phyloP scores from a whole-genome alignment of 1,284 basidiomycete genomes.

The Anthracocystis panici-leucophaei region DNA sequence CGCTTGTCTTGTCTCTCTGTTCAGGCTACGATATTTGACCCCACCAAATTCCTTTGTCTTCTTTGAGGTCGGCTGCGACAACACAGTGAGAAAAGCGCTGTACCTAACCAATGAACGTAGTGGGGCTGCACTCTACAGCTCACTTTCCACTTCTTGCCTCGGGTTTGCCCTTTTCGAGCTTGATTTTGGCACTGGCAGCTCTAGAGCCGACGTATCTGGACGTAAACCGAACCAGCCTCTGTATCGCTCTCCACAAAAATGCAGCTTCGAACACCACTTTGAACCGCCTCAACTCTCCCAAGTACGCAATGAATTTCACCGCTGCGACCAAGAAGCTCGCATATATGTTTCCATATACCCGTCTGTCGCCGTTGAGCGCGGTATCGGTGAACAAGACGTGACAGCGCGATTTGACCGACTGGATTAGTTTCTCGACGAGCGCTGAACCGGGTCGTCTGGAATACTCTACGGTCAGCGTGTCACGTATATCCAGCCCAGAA shows the following conservation, averaged over 20 bases:
- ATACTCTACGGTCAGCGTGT: constrained; percentile 68
- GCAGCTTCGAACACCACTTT: constrained; percentile 15
- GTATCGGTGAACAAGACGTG: constrained; percentile 84
- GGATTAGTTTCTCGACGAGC: constrained; percentile 63
- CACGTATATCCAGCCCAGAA: constrained; percentile 58
- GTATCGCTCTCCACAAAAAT: constrained; percentile 26
- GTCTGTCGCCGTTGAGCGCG: constrained; percentile 76
- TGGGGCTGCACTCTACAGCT: constrained; percentile 28
- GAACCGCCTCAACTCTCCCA: constrained; percentile 75
- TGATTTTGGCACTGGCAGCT: constrained; percentile 18
- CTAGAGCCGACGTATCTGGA: constrained; percentile 32
- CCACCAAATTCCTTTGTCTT: neutral
- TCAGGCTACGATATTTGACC: constrained; percentile 2
- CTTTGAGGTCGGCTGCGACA: neutral
- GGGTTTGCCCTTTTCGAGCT: neutral
- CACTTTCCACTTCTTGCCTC: constrained; percentile 22
- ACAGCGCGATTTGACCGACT: constrained; percentile 51
- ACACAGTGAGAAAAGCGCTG: constrained; percentile 35
- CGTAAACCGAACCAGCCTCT: constrained; percentile 38
- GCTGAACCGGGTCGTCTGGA: constrained; percentile 57
- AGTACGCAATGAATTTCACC: constrained; percentile 87
- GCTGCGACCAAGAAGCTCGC: constrained; percentile 86
- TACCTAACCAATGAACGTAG: constrained; percentile 52
- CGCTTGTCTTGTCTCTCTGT: constrained; percentile 10
- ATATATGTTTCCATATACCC: constrained; percentile 84